These are phyloP conservation scores for Vigna trinervia DNA, from an alignment of 306 rosid genomes.

Conservation along the genomic window DNA sequence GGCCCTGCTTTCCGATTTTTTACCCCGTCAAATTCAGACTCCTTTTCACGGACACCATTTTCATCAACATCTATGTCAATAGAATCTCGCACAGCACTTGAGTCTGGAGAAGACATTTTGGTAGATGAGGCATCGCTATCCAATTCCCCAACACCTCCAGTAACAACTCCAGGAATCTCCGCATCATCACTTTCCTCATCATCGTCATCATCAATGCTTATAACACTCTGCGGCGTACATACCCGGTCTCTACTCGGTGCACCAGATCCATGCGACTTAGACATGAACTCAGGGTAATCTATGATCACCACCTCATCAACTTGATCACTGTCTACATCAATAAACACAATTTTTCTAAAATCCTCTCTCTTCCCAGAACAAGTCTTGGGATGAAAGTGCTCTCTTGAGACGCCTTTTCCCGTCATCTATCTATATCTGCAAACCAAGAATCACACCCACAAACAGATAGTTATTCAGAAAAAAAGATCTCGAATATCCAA, in stretches of 20 bases:
- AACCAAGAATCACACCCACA: neutral
- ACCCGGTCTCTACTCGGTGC: constrained; percentile 49
- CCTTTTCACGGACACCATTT: constrained; percentile 47
- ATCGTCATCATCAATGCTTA: constrained; percentile 65
- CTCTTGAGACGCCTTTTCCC: constrained; percentile 56
- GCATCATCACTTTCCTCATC: constrained; percentile 63
- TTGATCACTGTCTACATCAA: constrained; percentile 73
- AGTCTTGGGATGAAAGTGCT: constrained; percentile 52
- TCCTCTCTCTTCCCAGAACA: constrained; percentile 62
- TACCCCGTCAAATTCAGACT: constrained; percentile 47
- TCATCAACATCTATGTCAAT: constrained; percentile 52
- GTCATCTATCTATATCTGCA: constrained; percentile 61
- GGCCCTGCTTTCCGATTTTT: constrained; percentile 51
- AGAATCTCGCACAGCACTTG: constrained; percentile 40
- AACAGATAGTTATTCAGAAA: constrained; percentile 26
- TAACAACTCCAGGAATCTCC: constrained; percentile 41
- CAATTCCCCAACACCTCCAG: constrained; percentile 64
- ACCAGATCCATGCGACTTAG: constrained; percentile 47
- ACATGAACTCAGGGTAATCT: constrained; percentile 52
- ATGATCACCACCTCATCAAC: constrained; percentile 62
- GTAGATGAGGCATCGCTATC: constrained; percentile 87
- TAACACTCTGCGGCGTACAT: constrained; percentile 50
- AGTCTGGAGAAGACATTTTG: constrained; percentile 51
- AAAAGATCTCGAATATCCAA: neutral
- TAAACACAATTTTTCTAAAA: constrained; percentile 54